Conservation (phyloP, 192 early-diverging fungal genomes). For the Coemansia sp. region DNA sequence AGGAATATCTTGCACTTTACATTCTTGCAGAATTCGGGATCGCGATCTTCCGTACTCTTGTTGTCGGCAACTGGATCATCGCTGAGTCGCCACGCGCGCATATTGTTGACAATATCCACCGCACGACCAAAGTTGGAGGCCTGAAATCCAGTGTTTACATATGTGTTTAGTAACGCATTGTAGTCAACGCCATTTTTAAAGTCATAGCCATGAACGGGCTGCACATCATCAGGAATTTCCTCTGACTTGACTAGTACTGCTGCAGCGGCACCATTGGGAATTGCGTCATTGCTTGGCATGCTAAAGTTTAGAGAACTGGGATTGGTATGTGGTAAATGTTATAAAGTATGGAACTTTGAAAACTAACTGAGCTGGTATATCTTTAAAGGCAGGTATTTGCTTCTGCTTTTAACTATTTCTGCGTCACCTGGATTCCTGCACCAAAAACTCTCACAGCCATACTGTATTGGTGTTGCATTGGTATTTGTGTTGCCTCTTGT, state of each 20-base stretch:
- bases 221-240: conserved; percentile 62
- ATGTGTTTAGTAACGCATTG: conserved; percentile 66
- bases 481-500: too few relatives aligned
- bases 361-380: too few relatives aligned
- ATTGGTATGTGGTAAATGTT: too few relatives aligned
- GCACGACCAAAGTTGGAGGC: conserved; percentile 85
- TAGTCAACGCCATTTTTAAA: conserved; percentile 87
- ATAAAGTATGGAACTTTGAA: too few relatives aligned
- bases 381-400: too few relatives aligned
- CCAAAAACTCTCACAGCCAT: too few relatives aligned
- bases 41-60: conserved; percentile 61
- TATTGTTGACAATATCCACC: conserved; percentile 87
- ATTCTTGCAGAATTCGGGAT: conserved; percentile 59
- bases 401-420: too few relatives aligned
- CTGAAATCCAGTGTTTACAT: conserved; percentile 87
- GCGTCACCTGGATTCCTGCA: too few relatives aligned
- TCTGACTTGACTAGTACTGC: conserved; percentile 73
- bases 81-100: conserved; percentile 84
- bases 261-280: conserved; percentile 42
- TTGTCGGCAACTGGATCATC: conserved; percentile 69
- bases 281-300: conserved; percentile 1
- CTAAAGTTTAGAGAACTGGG: neutral
- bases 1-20: conserved; percentile 96
- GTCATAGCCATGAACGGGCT: conserved; percentile 80
- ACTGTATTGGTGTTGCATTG: too few relatives aligned